Base-by-base conservation (phyloP, 768 basidiomycete genomes). In the Pleurotus ostreatus region DNA sequence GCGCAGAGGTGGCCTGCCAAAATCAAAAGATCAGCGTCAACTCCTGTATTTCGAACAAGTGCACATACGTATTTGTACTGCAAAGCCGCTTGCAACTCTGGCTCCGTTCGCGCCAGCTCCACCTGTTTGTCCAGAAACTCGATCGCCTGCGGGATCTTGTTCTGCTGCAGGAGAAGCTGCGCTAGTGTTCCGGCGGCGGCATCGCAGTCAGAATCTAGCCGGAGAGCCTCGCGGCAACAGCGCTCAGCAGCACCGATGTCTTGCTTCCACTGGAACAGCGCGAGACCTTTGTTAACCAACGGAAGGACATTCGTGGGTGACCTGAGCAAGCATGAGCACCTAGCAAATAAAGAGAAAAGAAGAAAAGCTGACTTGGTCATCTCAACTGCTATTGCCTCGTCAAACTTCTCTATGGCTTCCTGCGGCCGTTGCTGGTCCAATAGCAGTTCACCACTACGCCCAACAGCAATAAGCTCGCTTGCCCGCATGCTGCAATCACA, bases 251-350 rank as follows among this genome's bases (percentile, higher is more conserved):
- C 83, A 5, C 75, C 78, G 56, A 92, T 79, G 66, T 98, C 93
- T 66, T 96, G 89, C 69, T 92, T 91, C 90, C 89, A 94, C 73
- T 98, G 97, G 81, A 87, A 98, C 47, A 98, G 66, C 0, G 94
- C 89, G 18, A 98, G 86, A n/a, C 95, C 94, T 68, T 96, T 97
- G 85, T 99, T 99, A 54, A 98, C 94, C 44, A 96, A 76, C 0
- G 96, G 90, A 2, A 98, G 80, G 20, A 97, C 96, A 68, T 98
- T 99, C 52, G 54, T 60, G 2, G 87, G 65, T 57, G 75, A 60
- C 55, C 71, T 74, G 59, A 46, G 25, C 16, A 49, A 18, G 5
- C 8, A 25, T 46, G 9, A 47, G 49, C 12, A 58, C 37, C 30
- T 62, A 49, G 43, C 30, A 11, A 1, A 46, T 45, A 4, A 46